Evolutionary conservation across 331 rosid genomes (phyloP).

Genomic region (Rosa hybrid): DNA sequence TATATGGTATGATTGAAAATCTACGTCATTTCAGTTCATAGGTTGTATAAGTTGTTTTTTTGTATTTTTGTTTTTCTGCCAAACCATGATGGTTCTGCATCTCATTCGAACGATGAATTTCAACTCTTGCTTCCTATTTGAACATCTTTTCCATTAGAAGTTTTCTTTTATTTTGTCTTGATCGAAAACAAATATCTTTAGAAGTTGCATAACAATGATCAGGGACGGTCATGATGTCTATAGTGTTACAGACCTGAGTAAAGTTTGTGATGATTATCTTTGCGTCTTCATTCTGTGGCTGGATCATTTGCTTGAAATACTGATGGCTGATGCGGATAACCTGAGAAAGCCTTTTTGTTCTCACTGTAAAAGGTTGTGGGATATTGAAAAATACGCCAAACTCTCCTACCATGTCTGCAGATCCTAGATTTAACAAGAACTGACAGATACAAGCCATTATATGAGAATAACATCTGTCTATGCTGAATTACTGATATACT

Average conservation of each 20-base stretch:
- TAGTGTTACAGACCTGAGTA: conserved; percentile 52
- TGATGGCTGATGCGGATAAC: conserved; percentile 69
- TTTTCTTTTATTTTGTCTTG: too few relatives aligned
- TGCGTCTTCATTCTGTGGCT: conserved; percentile 61
- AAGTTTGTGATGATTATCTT: conserved; percentile 63
- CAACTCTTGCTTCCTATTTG: not conserved
- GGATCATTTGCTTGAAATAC: conserved; percentile 73
- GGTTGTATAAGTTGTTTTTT: not conserved
- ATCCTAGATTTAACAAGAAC: conserved; percentile 59
- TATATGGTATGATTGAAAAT: conserved; percentile 11
- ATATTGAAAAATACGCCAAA: conserved; percentile 71
- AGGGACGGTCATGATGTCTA: not conserved
- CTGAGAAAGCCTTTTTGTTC: conserved; percentile 78
- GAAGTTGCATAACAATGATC: not conserved
- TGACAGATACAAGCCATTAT: conserved; percentile 37
- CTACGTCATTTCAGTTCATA: not conserved
- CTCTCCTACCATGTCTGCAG: conserved; percentile 78
- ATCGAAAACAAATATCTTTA: not conserved
- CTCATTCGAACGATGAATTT: not conserved
- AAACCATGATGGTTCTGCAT: not conserved
- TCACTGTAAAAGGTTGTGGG: conserved; percentile 85
- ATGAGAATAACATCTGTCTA: conserved; percentile 13
- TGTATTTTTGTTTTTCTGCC: not conserved
- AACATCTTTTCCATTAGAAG: not conserved
- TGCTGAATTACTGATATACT: not conserved